These are phyloP conservation scores for Rubia peregrina DNA, from an alignment of 305 asterid species.

Conservation along the genomic window DNA sequence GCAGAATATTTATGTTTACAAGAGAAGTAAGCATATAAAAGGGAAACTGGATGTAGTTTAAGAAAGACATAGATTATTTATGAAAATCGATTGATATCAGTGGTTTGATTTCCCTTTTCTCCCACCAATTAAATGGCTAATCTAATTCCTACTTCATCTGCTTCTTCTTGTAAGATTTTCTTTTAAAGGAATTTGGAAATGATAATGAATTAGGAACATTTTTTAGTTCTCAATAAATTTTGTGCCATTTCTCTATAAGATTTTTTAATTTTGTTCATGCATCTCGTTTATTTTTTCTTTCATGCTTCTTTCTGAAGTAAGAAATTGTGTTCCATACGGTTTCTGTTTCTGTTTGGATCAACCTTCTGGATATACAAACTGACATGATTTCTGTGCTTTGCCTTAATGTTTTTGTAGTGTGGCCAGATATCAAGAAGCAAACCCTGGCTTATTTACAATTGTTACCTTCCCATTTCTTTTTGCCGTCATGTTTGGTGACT, in stretches of 20 bases:
- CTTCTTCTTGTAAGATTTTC: not conserved
- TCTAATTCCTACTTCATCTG: not conserved
- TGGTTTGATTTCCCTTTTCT: not conserved
- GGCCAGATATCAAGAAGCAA: constrained; percentile 96
- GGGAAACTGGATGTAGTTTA: not conserved
- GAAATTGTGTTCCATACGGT: not conserved
- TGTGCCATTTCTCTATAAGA: not conserved
- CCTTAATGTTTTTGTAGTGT: constrained; percentile 50
- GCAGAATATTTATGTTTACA: not conserved
- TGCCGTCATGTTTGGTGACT: constrained; percentile 97
- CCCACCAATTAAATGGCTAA: not conserved
- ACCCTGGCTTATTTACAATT: constrained; percentile 89
- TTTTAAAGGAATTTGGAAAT: not conserved
- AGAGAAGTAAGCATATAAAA: not conserved
- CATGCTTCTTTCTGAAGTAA: constrained; percentile 6
- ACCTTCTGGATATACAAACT: not conserved
- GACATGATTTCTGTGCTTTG: constrained; percentile 17
- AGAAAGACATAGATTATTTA: no score
- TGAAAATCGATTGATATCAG: not conserved
- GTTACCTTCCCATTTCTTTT: constrained; percentile 93
- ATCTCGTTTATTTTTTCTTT: not conserved
- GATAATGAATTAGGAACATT: not conserved
- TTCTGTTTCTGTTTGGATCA: not conserved
- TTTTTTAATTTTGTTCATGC: not conserved
- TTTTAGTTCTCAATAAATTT: not conserved